Conservation (phyloP, 306 rosid genomes). For the Geum urbanum region DNA sequence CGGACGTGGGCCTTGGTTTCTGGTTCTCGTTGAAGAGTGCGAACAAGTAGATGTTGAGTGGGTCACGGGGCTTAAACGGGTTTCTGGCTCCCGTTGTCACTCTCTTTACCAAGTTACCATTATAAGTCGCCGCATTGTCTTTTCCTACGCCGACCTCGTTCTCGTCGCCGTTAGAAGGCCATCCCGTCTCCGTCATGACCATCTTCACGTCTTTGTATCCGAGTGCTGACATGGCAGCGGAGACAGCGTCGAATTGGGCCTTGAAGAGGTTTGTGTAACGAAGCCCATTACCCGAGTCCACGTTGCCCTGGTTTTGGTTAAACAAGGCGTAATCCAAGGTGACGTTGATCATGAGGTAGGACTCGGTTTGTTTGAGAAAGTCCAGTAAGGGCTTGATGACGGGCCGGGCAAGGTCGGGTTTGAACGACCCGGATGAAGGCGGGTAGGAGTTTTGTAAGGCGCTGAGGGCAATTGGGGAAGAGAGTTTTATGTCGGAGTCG, state of each 20-base stretch:
- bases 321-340: constrained; percentile 59
- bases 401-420: constrained; percentile 52
- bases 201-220: constrained; percentile 52
- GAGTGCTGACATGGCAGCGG: constrained; percentile 64
- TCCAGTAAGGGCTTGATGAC: constrained; percentile 67
- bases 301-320: constrained; percentile 49
- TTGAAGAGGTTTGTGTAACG: constrained; percentile 46
- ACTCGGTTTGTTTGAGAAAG: constrained; percentile 46
- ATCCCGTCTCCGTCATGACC: constrained; percentile 64
- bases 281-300: constrained; percentile 73
- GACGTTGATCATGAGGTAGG: constrained; percentile 68
- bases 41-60: constrained; percentile 51
- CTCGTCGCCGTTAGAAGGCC: constrained; percentile 76
- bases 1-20: constrained; percentile 76
- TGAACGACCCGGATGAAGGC: constrained; percentile 70
- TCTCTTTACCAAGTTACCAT: constrained; percentile 58
- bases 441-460: constrained; percentile 67
- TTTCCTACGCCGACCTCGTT: constrained; percentile 54
- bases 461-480: constrained; percentile 65
- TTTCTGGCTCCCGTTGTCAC: constrained; percentile 59
- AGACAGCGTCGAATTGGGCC: constrained; percentile 85
- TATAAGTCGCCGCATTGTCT: constrained; percentile 74
- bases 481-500: constrained; percentile 45
- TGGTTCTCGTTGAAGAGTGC: constrained; percentile 75
- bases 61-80: constrained; percentile 44